A percentile compares a stretch with the other conserved stretches of the same genome.
Conservation (phyloP, 1,284 basidiomycete genomes). For the Sporisorium iseilematis-ciliati region DNA sequence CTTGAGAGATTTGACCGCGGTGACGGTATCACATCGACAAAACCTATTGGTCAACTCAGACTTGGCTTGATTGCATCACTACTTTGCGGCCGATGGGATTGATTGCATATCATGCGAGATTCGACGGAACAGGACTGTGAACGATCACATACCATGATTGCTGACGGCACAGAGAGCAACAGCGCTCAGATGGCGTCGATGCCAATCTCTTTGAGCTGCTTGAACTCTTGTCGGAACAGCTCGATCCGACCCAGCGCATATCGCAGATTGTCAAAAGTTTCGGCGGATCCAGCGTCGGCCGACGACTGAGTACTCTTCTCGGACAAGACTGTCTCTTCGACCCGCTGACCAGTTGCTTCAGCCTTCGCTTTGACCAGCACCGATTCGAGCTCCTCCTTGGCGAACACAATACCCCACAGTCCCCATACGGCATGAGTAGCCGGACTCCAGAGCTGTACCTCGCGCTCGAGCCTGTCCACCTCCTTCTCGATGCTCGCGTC, state of each 20-base stretch:
- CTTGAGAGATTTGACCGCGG: no score
- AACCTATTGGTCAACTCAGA: no score
- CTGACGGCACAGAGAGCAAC: background rate
- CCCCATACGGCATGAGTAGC: constrained; percentile 67
- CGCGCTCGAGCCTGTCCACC: constrained; percentile 64
- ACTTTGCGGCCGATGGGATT: no score
- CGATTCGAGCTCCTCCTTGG: constrained; percentile 56
- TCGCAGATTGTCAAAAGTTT: constrained; percentile 65
- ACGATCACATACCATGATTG: no score
- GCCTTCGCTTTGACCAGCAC: constrained; percentile 41
- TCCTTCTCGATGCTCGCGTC: constrained; percentile 58
- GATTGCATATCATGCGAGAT: no score
- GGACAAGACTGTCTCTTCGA: constrained; percentile 30
- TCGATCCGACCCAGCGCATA: constrained; percentile 65
- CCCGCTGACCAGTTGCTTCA: constrained; percentile 30
- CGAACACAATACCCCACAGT: constrained; percentile 67
- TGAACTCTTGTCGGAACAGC: constrained; percentile 61
- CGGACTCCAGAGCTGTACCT: constrained; percentile 62
- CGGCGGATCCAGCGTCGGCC: constrained; percentile 39
- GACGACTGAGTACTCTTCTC: constrained; percentile 12
- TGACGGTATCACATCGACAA: no score
- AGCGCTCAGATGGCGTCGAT: constrained; percentile 30
- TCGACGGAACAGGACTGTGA: no score
- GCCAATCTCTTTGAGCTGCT: constrained; percentile 33
- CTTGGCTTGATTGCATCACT: no score